These are phyloP conservation scores for Cladosporium sp. DNA, from an alignment of 2,329 filamentous ascomycete genomes.

Conservation along the genomic window DNA sequence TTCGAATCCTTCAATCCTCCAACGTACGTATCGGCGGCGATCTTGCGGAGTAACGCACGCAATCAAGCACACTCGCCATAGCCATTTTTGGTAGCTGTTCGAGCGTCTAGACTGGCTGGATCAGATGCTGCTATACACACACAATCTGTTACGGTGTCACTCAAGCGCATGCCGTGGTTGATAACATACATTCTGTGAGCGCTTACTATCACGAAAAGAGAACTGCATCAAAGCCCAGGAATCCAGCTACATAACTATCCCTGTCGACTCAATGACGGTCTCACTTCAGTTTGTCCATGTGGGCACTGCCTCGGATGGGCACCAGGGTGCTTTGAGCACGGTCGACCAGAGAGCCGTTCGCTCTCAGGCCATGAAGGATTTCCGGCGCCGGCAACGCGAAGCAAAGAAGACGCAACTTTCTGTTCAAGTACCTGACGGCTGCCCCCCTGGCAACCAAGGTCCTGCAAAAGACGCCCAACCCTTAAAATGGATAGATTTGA, in stretches of 20 bases:
- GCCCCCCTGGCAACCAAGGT: not conserved
- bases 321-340: not conserved
- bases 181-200: not conserved
- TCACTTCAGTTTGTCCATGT: not conserved
- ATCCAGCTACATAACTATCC: not conserved
- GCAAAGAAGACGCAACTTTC: not conserved
- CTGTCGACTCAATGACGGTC: not conserved
- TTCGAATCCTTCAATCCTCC: not conserved
- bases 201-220: not conserved
- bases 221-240: not conserved
- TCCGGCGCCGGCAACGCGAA: slow-evolving; percentile 2
- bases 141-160: not conserved
- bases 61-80: not conserved
- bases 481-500: not conserved
- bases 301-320: not conserved
- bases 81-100: not conserved
- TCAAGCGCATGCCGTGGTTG: not conserved
- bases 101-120: not conserved
- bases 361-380: slow-evolving; percentile 2
- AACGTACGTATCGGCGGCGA: not conserved
- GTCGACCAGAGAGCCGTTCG: slow-evolving; percentile 1
- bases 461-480: not conserved
- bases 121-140: not conserved
- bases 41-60: not conserved
- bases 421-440: not conserved